A percentile compares a stretch with the other conserved stretches of the same genome.
Conservation (phyloP, 2,329 filamentous ascomycete species). For the Sporothrix brasiliensis region DNA sequence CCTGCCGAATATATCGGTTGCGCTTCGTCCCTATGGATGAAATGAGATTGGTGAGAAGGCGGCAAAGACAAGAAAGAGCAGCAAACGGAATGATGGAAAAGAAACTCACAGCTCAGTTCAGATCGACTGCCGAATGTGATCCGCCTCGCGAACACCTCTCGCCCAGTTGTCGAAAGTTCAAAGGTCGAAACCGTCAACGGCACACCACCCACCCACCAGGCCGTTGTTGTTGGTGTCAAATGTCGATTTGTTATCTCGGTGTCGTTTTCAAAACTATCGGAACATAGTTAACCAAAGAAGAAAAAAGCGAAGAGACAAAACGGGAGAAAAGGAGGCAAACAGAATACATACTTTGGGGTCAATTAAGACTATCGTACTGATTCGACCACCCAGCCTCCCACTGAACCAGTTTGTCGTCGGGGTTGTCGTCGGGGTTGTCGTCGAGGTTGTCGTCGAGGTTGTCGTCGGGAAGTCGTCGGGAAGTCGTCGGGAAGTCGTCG, state of each 20-base stretch:
- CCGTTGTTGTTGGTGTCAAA: not conserved
- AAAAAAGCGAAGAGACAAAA: not conserved
- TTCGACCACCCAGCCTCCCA: constrained; percentile 1
- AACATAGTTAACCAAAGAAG: not conserved
- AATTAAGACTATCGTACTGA: not conserved
- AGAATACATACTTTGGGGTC: not conserved
- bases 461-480: not conserved
- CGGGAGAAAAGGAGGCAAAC: not conserved
- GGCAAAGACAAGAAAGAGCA: no score
- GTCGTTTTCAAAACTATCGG: not conserved
- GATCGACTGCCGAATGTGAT: no score
- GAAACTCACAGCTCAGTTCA: no score
- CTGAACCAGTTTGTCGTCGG: not conserved
- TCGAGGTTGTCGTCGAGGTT: not conserved
- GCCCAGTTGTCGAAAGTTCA: not conserved
- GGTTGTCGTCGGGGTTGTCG: not conserved
- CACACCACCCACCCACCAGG: not conserved
- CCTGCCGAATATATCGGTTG: no score
- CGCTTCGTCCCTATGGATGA: no score
- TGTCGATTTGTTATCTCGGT: not conserved
- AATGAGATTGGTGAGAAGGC: no score
- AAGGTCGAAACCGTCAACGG: not conserved
- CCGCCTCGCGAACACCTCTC: not conserved
- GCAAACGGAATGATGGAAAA: no score
- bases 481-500: not conserved